Conservation (phyloP, 208 protist genomes). For the Giardia duodenalis region DNA sequence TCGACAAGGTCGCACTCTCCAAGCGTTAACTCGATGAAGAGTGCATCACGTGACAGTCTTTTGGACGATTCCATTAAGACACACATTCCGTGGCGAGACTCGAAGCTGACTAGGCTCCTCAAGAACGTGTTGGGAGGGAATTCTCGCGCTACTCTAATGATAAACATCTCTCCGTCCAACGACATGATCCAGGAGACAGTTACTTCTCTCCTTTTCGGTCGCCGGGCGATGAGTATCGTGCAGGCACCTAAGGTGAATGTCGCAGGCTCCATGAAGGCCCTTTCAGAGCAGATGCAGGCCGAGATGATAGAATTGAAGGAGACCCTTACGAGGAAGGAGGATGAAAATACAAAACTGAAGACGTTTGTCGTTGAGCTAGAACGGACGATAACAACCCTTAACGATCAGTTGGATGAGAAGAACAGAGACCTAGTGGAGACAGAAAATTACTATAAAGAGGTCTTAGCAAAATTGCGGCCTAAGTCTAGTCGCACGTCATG, state of each 20-base stretch:
- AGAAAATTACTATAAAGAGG: neutral
- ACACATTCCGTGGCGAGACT: slow-evolving; percentile 57
- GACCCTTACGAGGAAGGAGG: neutral
- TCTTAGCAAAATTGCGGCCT: neutral
- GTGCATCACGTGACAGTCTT: neutral
- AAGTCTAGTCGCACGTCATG: neutral
- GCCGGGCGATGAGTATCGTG: slow-evolving; percentile 49
- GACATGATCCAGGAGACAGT: slow-evolving; percentile 60
- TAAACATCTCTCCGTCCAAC: slow-evolving; percentile 54
- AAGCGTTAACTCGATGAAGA: neutral
- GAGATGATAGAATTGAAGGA: neutral
- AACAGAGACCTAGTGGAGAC: neutral
- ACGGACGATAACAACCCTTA: neutral
- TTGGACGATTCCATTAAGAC: neutral
- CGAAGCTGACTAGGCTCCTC: slow-evolving; percentile 71
- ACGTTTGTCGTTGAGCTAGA: neutral
- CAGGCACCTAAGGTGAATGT: slow-evolving; percentile 29
- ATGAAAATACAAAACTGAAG: neutral
- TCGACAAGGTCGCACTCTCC: neutral
- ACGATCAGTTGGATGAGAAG: neutral
- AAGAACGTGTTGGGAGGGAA: slow-evolving; percentile 67
- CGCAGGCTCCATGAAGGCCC: neutral
- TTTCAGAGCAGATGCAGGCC: slow-evolving; percentile 14
- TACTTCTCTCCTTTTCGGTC: slow-evolving; percentile 59
- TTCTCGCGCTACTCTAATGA: slow-evolving; percentile 57